Evolutionary conservation across 2,329 filamentous ascomycete species (phyloP).

Genomic region (Talaromyces sp.): DNA sequence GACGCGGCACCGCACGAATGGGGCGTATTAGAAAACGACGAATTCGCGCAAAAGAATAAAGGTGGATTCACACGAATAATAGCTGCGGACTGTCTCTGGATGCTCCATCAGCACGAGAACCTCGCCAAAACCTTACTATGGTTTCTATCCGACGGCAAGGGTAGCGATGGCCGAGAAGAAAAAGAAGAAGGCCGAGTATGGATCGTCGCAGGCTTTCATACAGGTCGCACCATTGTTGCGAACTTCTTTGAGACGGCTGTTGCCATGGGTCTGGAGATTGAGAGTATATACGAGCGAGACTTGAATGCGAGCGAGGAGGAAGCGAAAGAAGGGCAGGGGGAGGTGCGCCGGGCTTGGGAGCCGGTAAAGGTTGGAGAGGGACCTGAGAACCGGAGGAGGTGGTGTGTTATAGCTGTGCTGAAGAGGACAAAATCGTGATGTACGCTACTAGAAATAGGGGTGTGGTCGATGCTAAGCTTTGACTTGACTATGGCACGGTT

Average conservation of each 20-base stretch:
- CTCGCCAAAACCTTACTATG: slow-evolving; percentile 56
- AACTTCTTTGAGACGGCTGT: slow-evolving; percentile 54
- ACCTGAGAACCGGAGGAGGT: slow-evolving; percentile 54
- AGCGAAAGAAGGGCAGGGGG: slow-evolving; percentile 36
- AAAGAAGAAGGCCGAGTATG: slow-evolving; percentile 39
- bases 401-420: slow-evolving; percentile 55
- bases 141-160: slow-evolving; percentile 46
- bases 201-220: slow-evolving; percentile 60
- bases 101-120: slow-evolving; percentile 56
- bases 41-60: slow-evolving; percentile 40
- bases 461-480: neutral
- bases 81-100: slow-evolving; percentile 63
- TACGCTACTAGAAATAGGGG: neutral
- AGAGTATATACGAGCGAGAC: slow-evolving; percentile 57
- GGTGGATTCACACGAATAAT: slow-evolving; percentile 55
- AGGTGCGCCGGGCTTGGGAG: slow-evolving; percentile 46
- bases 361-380: slow-evolving; percentile 49
- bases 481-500: neutral
- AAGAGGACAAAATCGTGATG: slow-evolving; percentile 22
- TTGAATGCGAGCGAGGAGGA: slow-evolving; percentile 37
- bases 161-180: slow-evolving; percentile 12
- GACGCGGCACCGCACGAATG: slow-evolving; percentile 55
- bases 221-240: slow-evolving; percentile 55
- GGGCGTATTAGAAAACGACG: slow-evolving; percentile 45
- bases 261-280: slow-evolving; percentile 48